phyloP scores from a whole-genome alignment of 345 rosid species.

The Acer saccharum region DNA sequence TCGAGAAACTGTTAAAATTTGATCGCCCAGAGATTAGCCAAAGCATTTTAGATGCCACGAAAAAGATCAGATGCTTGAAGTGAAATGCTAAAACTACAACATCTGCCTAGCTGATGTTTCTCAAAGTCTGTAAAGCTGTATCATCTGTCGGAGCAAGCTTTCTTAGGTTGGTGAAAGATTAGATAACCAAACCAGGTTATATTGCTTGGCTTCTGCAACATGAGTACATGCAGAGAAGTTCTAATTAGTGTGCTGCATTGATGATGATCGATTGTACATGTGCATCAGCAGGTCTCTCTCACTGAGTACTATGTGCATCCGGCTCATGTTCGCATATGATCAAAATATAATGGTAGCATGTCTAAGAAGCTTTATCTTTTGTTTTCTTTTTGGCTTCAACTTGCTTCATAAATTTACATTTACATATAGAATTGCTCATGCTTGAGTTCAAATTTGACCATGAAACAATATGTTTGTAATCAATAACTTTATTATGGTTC shows the following conservation, averaged over 20 bases:
- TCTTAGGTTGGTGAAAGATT: not conserved
- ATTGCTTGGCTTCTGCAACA: not conserved
- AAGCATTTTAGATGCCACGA: conserved; percentile 56
- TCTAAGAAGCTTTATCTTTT: not conserved
- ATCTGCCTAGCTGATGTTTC: not conserved
- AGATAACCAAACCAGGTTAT: not conserved
- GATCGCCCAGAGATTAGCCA: conserved; percentile 54
- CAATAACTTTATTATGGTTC: not conserved
- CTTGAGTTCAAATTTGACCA: not conserved
- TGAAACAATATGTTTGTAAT: not conserved
- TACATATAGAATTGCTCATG: not conserved
- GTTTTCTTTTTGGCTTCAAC: not conserved
- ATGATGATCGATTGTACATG: not conserved
- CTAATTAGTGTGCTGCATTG: not conserved
- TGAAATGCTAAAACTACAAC: conserved; percentile 16
- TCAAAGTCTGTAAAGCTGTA: not conserved
- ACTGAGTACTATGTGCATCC: not conserved
- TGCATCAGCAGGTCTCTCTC: not conserved
- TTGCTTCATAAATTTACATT: not conserved
- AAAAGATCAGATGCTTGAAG: conserved; percentile 59
- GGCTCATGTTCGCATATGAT: not conserved
- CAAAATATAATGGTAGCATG: not conserved
- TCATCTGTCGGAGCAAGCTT: not conserved
- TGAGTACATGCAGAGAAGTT: not conserved
- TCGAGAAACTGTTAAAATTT: conserved; percentile 56